Base-by-base conservation (phyloP, 768 basidiomycete genomes). In the Rhizopogon salebrosus region DNA sequence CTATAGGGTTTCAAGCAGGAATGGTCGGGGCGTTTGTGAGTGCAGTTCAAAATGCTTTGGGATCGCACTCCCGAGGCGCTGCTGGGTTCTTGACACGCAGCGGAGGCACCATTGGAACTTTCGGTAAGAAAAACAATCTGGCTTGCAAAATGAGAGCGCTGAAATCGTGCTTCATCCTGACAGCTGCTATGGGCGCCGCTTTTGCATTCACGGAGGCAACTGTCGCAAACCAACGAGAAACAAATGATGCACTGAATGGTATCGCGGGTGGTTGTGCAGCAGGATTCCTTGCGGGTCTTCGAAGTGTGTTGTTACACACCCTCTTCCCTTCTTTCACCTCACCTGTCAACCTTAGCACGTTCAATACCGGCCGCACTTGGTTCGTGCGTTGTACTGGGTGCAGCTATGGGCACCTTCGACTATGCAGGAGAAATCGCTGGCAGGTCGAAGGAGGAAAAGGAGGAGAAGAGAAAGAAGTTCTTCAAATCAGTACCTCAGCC, bases 181-280 rank as follows among this genome's bases (percentile, higher is more conserved):
- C 51, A 97, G 94, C 90, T 62, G 92, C 88, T 20, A 90, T 95
- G 84, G 94, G 90, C 24, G 85, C 84, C 55, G 79, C 89, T 4
- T 98, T 89, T 64, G 88, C 90, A 9, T 79, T 87, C 59, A 89
- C 89, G 1, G 91, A 95, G 67, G 76, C 89, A 6, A 71, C 77
- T 26, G 82, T 90, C 20, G 90, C 91, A 51, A 98, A 98, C 70
- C 72, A 83, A 55, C 81, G 93, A 51, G 77, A 83, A 69, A 83
- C 74, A 58, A 78, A 92, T 57, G 95, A 98, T 66, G 76, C 86
- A 38, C 62, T 89, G 55, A 97, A 93, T 62, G 87, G 89, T 45
- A 87, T 86, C 41, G 82, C 83, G 48, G 94, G 89, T 51, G 94
- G 88, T 52, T 95, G 93, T 72, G 93, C 93, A 43, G 93, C 93